phyloP scores from a whole-genome alignment of 208 protist species.

The Wallacemonas sp. region DNA sequence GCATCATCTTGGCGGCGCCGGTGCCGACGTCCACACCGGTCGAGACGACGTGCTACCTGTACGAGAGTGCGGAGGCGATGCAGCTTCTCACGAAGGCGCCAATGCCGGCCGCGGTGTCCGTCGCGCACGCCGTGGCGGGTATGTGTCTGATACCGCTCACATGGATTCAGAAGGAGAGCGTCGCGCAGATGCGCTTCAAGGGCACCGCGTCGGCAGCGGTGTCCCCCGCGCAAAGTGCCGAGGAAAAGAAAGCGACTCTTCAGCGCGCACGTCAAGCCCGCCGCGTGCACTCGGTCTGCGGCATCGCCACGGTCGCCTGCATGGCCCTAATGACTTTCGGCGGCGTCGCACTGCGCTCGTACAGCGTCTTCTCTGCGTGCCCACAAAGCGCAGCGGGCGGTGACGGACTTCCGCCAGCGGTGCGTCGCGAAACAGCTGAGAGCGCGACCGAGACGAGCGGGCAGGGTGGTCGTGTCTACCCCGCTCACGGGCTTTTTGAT shows the following conservation, averaged over 20 bases:
- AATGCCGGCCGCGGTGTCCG: conserved; percentile 14
- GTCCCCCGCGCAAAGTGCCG: neutral
- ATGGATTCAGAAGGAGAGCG: conserved; percentile 23
- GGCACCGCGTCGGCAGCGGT: neutral
- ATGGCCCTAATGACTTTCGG: conserved; percentile 11
- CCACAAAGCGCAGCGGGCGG: neutral
- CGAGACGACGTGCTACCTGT: conserved; percentile 18
- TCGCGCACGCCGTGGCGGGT: conserved; percentile 14
- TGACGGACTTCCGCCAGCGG: neutral
- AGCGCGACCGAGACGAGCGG: conserved; percentile 13
- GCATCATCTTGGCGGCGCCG: neutral
- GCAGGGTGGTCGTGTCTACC: neutral
- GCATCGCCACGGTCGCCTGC: neutral
- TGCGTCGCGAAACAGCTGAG: too few species aligned
- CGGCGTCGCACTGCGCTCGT: conserved; percentile 9
- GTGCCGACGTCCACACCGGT: neutral
- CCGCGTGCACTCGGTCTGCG: neutral
- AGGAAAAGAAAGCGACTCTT: conserved; percentile 9
- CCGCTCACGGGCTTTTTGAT: neutral
- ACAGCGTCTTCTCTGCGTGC: conserved; percentile 7
- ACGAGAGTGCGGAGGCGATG: conserved; percentile 27
- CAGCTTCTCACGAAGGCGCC: conserved; percentile 21
- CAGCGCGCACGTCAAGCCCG: neutral
- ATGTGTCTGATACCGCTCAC: conserved; percentile 21
- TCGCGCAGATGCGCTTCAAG: conserved; percentile 19